Evolutionary conservation across 257 asterid genomes (phyloP).

Genomic region (Solanum paucissectum): DNA sequence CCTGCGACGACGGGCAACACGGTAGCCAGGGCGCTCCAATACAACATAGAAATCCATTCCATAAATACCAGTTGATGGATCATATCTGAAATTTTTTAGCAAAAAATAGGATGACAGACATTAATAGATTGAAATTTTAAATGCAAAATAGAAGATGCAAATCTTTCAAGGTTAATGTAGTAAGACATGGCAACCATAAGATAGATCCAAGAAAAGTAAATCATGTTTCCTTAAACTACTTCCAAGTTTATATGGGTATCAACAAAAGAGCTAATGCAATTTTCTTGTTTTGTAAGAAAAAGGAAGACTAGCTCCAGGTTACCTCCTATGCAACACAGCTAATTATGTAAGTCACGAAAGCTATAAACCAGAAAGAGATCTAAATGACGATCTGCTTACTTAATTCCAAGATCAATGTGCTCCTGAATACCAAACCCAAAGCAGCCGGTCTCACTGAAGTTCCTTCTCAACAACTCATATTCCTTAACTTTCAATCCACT

Average conservation of each 20-base stretch:
- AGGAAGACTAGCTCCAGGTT: neutral
- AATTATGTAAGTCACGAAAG: neutral
- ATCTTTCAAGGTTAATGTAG: neutral
- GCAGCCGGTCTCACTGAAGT: conserved; percentile 69
- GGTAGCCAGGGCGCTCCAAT: conserved; percentile 63
- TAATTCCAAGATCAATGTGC: conserved; percentile 83
- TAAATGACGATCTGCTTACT: conserved; percentile 27
- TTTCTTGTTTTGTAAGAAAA: neutral
- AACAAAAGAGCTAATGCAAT: no score
- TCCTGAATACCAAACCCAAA: conserved; percentile 78
- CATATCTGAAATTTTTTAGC: conserved; percentile 28
- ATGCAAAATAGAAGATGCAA: neutral
- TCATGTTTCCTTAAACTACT: neutral
- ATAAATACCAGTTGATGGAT: conserved; percentile 74
- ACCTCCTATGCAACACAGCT: neutral
- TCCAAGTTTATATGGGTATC: neutral
- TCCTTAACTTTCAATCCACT: conserved; percentile 67
- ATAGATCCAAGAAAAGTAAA: neutral
- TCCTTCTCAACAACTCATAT: conserved; percentile 48
- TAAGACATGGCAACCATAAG: neutral
- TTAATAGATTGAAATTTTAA: neutral
- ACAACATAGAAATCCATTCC: conserved; percentile 79
- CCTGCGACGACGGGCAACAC: conserved; percentile 70
- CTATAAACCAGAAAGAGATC: neutral
- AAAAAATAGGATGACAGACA: neutral